Evolutionary conservation across 345 rosid species (phyloP).

Genomic region (Sisymbrium irio): DNA sequence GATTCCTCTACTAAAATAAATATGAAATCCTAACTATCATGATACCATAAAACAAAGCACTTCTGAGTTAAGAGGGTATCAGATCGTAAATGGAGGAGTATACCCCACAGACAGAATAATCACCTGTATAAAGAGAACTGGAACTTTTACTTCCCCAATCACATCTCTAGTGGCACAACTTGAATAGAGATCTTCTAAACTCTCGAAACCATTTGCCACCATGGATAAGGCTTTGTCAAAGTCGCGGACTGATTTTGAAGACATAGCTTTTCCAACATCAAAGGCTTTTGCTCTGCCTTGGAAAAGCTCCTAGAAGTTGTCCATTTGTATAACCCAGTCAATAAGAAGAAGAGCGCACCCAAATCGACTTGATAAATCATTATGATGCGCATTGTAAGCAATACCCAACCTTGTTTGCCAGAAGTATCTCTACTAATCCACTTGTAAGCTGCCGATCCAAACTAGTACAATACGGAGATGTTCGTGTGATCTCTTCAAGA

Average conservation of each 20-base stretch:
- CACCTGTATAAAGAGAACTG: slow-evolving; percentile 94
- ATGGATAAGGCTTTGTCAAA: slow-evolving; percentile 90
- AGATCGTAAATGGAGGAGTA: background rate
- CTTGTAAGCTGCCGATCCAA: slow-evolving; percentile 60
- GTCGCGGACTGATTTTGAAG: slow-evolving; percentile 77
- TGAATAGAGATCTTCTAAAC: slow-evolving; percentile 74
- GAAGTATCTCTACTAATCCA: slow-evolving; percentile 76
- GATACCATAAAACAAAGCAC: slow-evolving; percentile 7
- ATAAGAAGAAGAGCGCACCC: slow-evolving; percentile 19
- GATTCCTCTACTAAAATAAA: background rate
- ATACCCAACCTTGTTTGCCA: slow-evolving; percentile 69
- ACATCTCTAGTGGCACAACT: slow-evolving; percentile 63
- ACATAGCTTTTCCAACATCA: slow-evolving; percentile 78
- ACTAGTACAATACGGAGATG: slow-evolving; percentile 46
- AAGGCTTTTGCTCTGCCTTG: slow-evolving; percentile 80
- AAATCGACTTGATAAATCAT: background rate
- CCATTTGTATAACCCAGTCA: slow-evolving; percentile 28
- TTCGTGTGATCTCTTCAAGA: slow-evolving; percentile 77
- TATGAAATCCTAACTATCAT: slow-evolving; percentile 1
- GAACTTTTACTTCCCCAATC: slow-evolving; percentile 79
- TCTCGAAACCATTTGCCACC: slow-evolving; percentile 75
- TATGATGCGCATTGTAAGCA: slow-evolving; percentile 5
- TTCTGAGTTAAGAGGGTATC: background rate
- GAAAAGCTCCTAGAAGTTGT: slow-evolving; percentile 63
- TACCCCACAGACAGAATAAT: slow-evolving; percentile 3